Evolutionary conservation across 495 filamentous ascomycete genomes (phyloP), one percentile per base, ranked within the genome.

Genomic region (Letharia columbiana): DNA sequence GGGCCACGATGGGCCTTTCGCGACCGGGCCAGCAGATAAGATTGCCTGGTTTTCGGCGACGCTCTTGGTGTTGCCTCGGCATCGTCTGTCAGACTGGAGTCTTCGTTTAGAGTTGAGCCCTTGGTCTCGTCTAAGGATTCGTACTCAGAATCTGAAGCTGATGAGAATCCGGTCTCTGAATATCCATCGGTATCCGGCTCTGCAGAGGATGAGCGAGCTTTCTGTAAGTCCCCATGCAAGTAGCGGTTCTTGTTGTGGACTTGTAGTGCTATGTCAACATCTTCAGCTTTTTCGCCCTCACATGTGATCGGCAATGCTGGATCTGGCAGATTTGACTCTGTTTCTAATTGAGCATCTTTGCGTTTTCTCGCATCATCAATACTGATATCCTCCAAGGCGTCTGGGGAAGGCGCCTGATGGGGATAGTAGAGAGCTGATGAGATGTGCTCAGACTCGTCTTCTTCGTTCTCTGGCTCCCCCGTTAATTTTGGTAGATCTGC

Each of bases 401-500:
- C 68, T n/a, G 68, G 66, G 5, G 79, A 71, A n/a, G 82, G 82
- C 62, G 83, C 82, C 76, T 89, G 86, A 78, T 98, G 94, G 28
- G 94, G 94, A 68, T 94, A 84, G 75, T 98, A 98, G 62, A 96
- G 80, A 15, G 93, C 93, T 50, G 93, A 97, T 12, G 90, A 92
- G 59, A 98, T 97, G 74, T 96, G 91, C 72, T 98, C 94, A 52
- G 91, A 92, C 63, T 94, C 91, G 37, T 96, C 91, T 44, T 89
- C 89, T 62, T 89, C 89, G 71, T 83, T 81, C 62, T 75, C 76
- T 65, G 56, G 33, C 28, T 65, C 68, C 58, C 40, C 20, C 56
- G 50, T 18, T 39, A 42, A 8, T 66, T 69, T 79, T 47, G 44
- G 56, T 59, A 28, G 23, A 40, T 57, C 60, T 35, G 42, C 44